Evolutionary conservation across 148 eudicot genomes (phyloP), one percentile per base, ranked within the genome.

Genomic region (Diospyros lotus): DNA sequence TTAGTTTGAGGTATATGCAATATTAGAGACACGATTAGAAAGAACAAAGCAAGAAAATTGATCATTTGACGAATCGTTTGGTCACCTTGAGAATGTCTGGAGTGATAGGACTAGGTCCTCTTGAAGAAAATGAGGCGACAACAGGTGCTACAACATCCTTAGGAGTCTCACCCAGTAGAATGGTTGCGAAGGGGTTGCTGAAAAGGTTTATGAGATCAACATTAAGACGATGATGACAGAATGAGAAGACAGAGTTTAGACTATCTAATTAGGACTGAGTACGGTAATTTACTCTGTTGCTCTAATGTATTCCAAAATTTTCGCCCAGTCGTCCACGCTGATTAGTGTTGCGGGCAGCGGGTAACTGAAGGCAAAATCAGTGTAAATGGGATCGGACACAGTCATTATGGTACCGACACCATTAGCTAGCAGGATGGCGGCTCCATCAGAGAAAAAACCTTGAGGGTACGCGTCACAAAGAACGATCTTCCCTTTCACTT

Each of bases 41-140:
- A 56, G 17, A 4, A 15, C 4, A 56, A 14, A 60, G 41, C 28
- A 60, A 9, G 28, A 8, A 60, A 8, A 60, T 13, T 2, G 42
- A 28, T 0, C 1, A 8, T 4, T 2, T 17, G 28, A 51, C 14
- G 2, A 50, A 51, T 18, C 38, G 9, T 4, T 18, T 68, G 58
- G 51, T 68, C 43, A 68, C 71, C 71, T 68, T 50, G 71, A 68
- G 71, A 68, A 68, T 51, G 7, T 68, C 71, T 17, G 71, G 58
- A 15, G 7, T 68, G 43, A 68, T 8, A 4, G 71, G 58, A 6
- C 40, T 73, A 39, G 68, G 68, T 73, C 76, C 76, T 40, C 76
- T 73, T 5, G 76, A 73, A 62, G 76, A 73, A 53, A 73, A 73
- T 12, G 76, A 73, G 15, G 62, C 68, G 15, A 73, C 76, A 40